Base-by-base conservation (phyloP, 148 eudicot species). In the Selenicereus undatus region DNA sequence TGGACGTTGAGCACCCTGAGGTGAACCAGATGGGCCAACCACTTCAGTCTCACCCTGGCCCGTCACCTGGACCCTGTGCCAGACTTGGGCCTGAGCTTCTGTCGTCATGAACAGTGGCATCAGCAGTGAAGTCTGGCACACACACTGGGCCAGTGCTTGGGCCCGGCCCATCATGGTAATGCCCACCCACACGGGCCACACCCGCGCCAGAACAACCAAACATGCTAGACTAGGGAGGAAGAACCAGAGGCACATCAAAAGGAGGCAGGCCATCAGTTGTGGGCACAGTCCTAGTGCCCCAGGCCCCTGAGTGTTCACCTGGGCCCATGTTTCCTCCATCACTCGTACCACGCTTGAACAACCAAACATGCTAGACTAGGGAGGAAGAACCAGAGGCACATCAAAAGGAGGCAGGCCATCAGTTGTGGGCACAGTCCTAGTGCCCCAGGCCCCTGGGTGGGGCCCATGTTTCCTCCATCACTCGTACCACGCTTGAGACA, bases 151-250 rank as follows among this genome's bases (percentile, higher is more conserved):
- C 43, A 39, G 5, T 39, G 3, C 43, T 76, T 45, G 68, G 35
- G 71, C 36, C 76, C 4, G 72, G 42, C 24, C 51, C 71, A 29
- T 78, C 78, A 48, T 62, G 66, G 45, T 78, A 74, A 43, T 32
- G 30, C 69, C 71, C 78, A 35, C 79, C n/a, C n/a, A n/a, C n/a
- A n/a, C n/a, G n/a, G n/a, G n/a, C n/a, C n/a, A n/a, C n/a, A n/a
- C n/a, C n/a, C n/a, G n/a, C n/a, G n/a, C n/a, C n/a, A n/a, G n/a
- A n/a, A n/a, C n/a, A n/a, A n/a, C n/a, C n/a, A n/a, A n/a, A n/a
- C n/a, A n/a, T n/a, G 32, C 69, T 56, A 73, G 18, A 76, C 1
- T 84, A 80, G 77, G 83, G 83, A 35, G 80, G 83, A 35, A 51
- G 78, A 9, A 48, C 52, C 52, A 48, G 14, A 48, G 52, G 52